Evolutionary conservation across 352 stramenopile genomes (phyloP).

Genomic region (Globisporangium sylvaticum): DNA sequence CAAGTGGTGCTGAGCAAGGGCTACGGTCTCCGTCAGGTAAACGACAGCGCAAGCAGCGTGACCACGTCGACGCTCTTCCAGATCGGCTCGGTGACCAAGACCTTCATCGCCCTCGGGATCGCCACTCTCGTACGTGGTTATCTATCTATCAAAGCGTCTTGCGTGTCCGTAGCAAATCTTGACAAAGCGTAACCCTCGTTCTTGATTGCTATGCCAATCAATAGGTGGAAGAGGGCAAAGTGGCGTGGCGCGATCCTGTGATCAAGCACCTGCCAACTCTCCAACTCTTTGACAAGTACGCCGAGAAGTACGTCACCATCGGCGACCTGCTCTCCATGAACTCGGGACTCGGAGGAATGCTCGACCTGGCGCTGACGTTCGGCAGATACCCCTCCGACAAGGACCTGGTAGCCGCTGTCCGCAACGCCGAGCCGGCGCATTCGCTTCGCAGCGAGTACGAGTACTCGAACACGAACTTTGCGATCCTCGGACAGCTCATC

Average conservation of each 20-base stretch:
- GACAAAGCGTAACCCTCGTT: too few species aligned
- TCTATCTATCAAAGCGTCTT: neutral
- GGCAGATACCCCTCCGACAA: slow-evolving; percentile 29
- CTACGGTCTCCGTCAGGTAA: slow-evolving; percentile 32
- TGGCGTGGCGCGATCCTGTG: slow-evolving; percentile 49
- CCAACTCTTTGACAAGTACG: slow-evolving; percentile 40
- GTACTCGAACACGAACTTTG: slow-evolving; percentile 65
- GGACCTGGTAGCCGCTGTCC: slow-evolving; percentile 31
- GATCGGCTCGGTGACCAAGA: slow-evolving; percentile 68
- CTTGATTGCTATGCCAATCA: neutral
- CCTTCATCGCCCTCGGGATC: slow-evolving; percentile 45
- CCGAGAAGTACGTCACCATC: slow-evolving; percentile 43
- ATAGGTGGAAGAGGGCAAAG: slow-evolving; percentile 45
- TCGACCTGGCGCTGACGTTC: neutral
- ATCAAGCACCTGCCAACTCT: slow-evolving; percentile 53
- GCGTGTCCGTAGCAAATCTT: neutral
- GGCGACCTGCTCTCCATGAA: slow-evolving; percentile 32
- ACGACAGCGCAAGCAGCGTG: slow-evolving; percentile 29
- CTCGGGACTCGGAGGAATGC: neutral
- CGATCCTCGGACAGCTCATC: slow-evolving; percentile 57
- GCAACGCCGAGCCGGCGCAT: slow-evolving; percentile 34
- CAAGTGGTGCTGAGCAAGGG: slow-evolving; percentile 38
- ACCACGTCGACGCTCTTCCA: slow-evolving; percentile 52
- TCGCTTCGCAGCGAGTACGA: slow-evolving; percentile 44
- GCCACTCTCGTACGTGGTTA: neutral